A percentile compares a stretch with the other conserved stretches of the same genome.
Conservation (phyloP, 257 asterid species). For the Nicotiana knightiana region DNA sequence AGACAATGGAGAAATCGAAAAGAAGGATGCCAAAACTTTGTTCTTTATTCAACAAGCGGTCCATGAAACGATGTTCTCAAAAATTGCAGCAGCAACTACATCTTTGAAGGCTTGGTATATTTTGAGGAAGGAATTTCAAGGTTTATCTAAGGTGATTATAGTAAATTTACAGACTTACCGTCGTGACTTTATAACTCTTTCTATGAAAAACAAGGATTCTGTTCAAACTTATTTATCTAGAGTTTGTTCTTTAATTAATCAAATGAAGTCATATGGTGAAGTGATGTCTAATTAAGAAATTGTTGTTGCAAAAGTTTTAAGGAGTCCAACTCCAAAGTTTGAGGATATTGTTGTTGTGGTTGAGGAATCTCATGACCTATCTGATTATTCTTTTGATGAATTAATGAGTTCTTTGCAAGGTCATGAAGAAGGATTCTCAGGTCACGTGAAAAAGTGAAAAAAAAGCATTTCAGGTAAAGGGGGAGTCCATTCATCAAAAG, state of each 20-base stretch:
- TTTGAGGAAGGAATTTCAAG: conserved; percentile 5
- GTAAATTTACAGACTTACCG: background rate
- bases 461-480: background rate
- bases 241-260: background rate
- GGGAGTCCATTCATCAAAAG: background rate
- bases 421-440: background rate
- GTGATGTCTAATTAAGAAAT: background rate
- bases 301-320: background rate
- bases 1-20: background rate
- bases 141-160: background rate
- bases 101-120: background rate
- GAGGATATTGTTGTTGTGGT: background rate
- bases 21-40: background rate
- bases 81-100: background rate
- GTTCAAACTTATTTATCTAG: background rate
- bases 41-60: background rate
- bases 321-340: background rate
- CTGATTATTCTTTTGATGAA: background rate
- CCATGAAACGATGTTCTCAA: background rate
- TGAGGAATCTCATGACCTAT: background rate
- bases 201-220: background rate
- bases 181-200: background rate
- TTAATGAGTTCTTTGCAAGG: conserved; percentile 11
- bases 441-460: background rate
- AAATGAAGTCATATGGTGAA: background rate